These are phyloP conservation scores for Agrocybe chaxingu DNA, from an alignment of 768 basidiomycete genomes.

Conservation along the genomic window DNA sequence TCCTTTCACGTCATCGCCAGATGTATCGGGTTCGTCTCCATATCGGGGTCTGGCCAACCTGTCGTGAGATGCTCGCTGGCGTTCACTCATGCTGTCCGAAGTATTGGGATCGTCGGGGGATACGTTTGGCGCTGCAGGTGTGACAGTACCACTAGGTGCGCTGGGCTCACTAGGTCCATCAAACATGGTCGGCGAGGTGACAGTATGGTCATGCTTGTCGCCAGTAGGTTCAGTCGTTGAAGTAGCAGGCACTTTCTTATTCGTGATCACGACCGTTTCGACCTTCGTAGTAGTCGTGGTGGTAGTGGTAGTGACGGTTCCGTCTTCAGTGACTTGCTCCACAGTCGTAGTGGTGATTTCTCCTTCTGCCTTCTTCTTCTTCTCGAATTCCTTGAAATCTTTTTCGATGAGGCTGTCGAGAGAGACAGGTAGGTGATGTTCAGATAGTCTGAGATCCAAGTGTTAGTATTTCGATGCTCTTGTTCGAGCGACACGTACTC, in stretches of 20 bases:
- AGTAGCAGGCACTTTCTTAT: conserved; percentile 1
- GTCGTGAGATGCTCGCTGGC: conserved; percentile 1
- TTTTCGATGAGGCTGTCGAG: conserved; percentile 31
- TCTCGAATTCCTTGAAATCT: conserved; percentile 32
- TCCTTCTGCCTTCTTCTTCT: conserved; percentile 24
- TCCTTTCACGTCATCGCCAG: conserved; percentile 10
- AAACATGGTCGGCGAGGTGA: not conserved
- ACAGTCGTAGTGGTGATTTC: conserved; percentile 19
- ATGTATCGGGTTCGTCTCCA: not conserved
- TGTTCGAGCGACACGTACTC: conserved; percentile 22
- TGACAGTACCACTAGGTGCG: conserved; percentile 6
- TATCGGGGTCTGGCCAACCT: not conserved
- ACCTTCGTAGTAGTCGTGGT: conserved; percentile 27
- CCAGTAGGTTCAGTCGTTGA: not conserved
- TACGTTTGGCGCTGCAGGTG: conserved; percentile 10
- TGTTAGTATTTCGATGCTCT: not conserved
- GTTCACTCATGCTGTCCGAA: conserved; percentile 1
- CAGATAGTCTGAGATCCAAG: conserved; percentile 8
- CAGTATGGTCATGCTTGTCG: not conserved
- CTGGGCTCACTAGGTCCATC: not conserved
- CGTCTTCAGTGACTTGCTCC: conserved; percentile 19
- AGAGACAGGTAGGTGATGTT: conserved; percentile 22
- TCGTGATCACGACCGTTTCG: conserved; percentile 22
- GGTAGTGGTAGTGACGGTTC: conserved; percentile 24
- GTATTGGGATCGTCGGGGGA: conserved; percentile 7